Conservation (phyloP, 2,329 filamentous ascomycete species). For the Sclerotinia borealis region DNA sequence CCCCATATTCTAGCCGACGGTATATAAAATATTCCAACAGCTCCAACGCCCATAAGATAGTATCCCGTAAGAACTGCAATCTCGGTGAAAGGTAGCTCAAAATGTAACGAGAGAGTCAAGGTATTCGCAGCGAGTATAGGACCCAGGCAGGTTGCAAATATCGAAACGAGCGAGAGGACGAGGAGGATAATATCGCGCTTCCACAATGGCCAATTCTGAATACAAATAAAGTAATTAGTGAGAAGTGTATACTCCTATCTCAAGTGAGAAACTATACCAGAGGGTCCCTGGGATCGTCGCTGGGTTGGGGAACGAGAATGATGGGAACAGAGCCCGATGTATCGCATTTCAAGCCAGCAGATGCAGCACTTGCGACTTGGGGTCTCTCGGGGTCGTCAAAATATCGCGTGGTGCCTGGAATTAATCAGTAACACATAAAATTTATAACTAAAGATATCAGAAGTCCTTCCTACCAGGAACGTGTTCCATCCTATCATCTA, state of each 20-base stretch:
- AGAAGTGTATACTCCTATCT: conserved; percentile 9
- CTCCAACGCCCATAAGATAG: conserved; percentile 75
- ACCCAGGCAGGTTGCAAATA: conserved; percentile 78
- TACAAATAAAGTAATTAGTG: conserved; percentile 13
- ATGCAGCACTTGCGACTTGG: conserved; percentile 36
- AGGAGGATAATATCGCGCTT: conserved; percentile 74
- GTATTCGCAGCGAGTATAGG: conserved; percentile 87
- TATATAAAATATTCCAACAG: conserved; percentile 79
- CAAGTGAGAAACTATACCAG: conserved; percentile 44
- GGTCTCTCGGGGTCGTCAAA: conserved; percentile 52
- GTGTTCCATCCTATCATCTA: conserved; percentile 55
- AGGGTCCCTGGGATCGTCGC: conserved; percentile 85
- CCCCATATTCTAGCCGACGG: conserved; percentile 87
- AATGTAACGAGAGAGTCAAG: conserved; percentile 65
- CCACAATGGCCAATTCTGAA: conserved; percentile 78
- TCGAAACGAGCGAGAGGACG: conserved; percentile 70
- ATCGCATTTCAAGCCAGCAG: conserved; percentile 63
- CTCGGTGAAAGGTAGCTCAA: conserved; percentile 60
- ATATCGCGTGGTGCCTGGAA: conserved; percentile 55
- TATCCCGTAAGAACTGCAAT: conserved; percentile 82
- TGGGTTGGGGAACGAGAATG: conserved; percentile 85
- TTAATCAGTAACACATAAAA: not conserved
- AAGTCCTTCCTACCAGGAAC: conserved; percentile 61
- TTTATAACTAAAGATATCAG: not conserved
- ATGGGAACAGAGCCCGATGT: conserved; percentile 59